These are phyloP conservation scores for Populus tremula DNA, from an alignment of 345 rosid species.

Conservation along the genomic window DNA sequence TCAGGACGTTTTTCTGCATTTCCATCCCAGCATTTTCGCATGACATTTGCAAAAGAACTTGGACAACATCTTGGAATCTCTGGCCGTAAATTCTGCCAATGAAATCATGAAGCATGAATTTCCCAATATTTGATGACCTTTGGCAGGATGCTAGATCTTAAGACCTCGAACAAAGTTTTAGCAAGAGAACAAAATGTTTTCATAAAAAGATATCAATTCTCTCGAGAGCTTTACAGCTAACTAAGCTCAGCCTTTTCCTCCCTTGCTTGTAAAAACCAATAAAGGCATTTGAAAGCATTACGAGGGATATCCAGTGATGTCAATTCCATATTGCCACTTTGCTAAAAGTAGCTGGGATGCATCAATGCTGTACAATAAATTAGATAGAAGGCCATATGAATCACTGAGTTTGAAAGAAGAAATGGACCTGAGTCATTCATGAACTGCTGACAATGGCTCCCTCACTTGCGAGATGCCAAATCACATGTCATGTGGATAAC, in stretches of 20 bases:
- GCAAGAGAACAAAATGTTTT: neutral
- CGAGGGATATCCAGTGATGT: neutral
- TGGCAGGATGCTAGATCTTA: neutral
- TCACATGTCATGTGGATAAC: neutral
- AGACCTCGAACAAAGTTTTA: neutral
- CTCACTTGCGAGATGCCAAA: neutral
- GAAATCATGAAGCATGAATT: neutral
- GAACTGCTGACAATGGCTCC: neutral
- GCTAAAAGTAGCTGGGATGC: neutral
- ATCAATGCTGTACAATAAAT: neutral
- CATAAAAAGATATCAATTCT: neutral
- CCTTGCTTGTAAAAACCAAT: neutral
- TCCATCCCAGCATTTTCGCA: slow-evolving; percentile 85
- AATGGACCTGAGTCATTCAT: neutral
- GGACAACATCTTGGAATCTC: slow-evolving; percentile 91
- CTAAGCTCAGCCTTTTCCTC: neutral
- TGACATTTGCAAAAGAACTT: slow-evolving; percentile 52
- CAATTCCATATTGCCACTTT: neutral
- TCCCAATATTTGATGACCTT: neutral
- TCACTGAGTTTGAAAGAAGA: neutral
- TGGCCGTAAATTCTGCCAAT: slow-evolving; percentile 76
- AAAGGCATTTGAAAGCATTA: neutral
- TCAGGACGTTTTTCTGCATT: slow-evolving; percentile 77
- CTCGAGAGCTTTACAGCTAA: neutral
- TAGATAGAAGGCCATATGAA: neutral